Evolutionary conservation across 208 protist genomes (phyloP).

Genomic region (Trypanosomatidae sp.): DNA sequence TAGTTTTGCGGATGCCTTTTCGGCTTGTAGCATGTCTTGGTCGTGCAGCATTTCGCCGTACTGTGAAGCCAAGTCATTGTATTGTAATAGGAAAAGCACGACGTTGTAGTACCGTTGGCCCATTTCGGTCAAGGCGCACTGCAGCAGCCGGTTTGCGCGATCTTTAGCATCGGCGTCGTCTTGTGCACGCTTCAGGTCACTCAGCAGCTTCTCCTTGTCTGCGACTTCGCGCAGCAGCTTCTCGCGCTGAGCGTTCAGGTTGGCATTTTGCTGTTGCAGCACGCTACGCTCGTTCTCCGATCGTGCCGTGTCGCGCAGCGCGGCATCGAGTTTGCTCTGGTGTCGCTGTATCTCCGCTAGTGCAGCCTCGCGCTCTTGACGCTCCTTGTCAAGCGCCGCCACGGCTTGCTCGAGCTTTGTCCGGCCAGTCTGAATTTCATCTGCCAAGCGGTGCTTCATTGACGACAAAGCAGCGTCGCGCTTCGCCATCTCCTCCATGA

Average conservation of each 20-base stretch:
- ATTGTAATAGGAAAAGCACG: too few relatives aligned
- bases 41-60: neutral
- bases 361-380: constrained; percentile 8
- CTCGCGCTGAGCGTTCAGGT: neutral
- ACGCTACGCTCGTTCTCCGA: constrained; percentile 1
- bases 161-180: constrained; percentile 1
- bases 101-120: constrained; percentile 6
- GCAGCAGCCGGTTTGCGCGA: neutral
- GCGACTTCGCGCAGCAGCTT: neutral
- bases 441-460: constrained; percentile 5
- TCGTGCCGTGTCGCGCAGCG: constrained; percentile 4
- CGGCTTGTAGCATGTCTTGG: neutral
- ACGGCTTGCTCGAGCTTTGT: constrained; percentile 6
- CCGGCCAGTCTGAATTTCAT: constrained; percentile 5
- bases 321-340: constrained; percentile 5
- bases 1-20: neutral
- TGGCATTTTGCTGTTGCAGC: constrained; percentile 1
- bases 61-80: neutral
- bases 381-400: constrained; percentile 4
- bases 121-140: constrained; percentile 12
- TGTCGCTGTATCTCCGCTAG: constrained; percentile 6
- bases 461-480: constrained; percentile 6
- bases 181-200: constrained; percentile 1
- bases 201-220: constrained; percentile 1
- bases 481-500: constrained; percentile 9